A percentile compares a stretch with the other conserved stretches of the same genome.
Evolutionary conservation across 768 basidiomycete genomes (phyloP).

Genomic region (Sarcomyxa edulis): DNA sequence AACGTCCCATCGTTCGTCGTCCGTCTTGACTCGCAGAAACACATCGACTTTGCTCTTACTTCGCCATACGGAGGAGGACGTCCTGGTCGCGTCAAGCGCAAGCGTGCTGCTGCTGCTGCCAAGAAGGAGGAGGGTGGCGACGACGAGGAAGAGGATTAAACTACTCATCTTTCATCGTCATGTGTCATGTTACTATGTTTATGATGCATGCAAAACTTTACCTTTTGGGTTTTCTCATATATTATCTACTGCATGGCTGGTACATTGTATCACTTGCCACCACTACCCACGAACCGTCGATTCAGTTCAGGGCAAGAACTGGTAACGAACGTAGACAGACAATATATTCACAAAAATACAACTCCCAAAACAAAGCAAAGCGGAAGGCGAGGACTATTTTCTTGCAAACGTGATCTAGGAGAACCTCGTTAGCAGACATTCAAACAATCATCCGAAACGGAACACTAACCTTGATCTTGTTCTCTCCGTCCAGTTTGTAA

Average conservation of each 20-base stretch:
- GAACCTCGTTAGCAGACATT: slow-evolving; percentile 4
- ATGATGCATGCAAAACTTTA: slow-evolving; percentile 8
- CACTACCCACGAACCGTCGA: too few species aligned
- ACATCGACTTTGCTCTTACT: slow-evolving; percentile 98
- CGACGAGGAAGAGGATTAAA: slow-evolving; percentile 86
- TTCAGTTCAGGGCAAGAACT: too few species aligned
- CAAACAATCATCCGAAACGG: neutral
- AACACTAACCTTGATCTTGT: slow-evolving; percentile 86
- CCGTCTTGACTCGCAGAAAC: slow-evolving; percentile 98
- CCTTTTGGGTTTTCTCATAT: too few species aligned
- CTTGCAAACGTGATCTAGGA: slow-evolving; percentile 69
- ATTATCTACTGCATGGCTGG: too few species aligned
- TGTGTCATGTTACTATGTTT: slow-evolving; percentile 12
- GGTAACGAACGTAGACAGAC: too few species aligned
- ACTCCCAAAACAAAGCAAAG: too few species aligned
- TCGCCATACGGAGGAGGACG: slow-evolving; percentile 96
- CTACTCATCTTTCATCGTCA: slow-evolving; percentile 5
- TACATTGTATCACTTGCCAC: too few species aligned
- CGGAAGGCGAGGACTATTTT: too few species aligned
- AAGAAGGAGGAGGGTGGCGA: slow-evolving; percentile 89
- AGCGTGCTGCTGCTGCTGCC: slow-evolving; percentile 90
- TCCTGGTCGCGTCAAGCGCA: slow-evolving; percentile 96
- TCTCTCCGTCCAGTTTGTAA: slow-evolving; percentile 94
- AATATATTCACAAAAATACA: too few species aligned
- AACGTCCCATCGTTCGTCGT: slow-evolving; percentile 99